These are phyloP conservation scores for Martensiomyces pterosporus DNA, from an alignment of 192 early-diverging fungal genomes.

Conservation along the genomic window DNA sequence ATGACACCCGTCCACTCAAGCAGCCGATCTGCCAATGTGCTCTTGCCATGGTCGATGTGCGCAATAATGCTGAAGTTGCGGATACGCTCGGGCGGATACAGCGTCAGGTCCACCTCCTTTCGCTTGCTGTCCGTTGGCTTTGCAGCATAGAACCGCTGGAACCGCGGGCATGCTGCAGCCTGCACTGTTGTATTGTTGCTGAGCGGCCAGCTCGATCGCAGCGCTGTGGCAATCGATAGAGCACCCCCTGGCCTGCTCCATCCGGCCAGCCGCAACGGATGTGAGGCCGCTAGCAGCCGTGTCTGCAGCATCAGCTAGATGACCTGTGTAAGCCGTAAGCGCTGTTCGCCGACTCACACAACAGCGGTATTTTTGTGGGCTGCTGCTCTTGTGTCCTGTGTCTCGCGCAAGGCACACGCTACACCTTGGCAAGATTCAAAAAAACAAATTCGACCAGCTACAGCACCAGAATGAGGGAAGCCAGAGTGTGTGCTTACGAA, in stretches of 20 bases:
- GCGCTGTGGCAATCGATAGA: neutral
- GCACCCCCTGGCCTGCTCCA: no score
- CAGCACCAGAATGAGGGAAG: no score
- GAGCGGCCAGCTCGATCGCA: neutral
- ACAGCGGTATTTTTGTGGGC: no score
- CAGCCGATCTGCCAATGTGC: constrained; percentile 88
- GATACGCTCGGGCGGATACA: constrained; percentile 74
- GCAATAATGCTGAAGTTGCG: constrained; percentile 92
- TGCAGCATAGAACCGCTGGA: constrained; percentile 5
- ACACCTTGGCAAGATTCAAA: no score
- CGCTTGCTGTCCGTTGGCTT: constrained; percentile 8
- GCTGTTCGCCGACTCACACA: no score
- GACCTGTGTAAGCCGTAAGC: no score
- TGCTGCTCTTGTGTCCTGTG: no score
- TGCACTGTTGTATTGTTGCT: no score
- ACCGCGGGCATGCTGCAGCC: neutral
- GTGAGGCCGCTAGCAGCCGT: constrained; percentile 2
- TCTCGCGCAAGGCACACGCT: no score
- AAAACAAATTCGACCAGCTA: neutral
- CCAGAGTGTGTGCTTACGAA: no score
- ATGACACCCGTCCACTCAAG: constrained; percentile 91
- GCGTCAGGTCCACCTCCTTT: constrained; percentile 54
- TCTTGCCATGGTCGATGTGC: constrained; percentile 87
- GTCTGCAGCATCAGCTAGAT: constrained; percentile 11
- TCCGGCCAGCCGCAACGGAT: no score